Percentiles rank a stretch among this genome's conserved stretches.
phyloP scores from a whole-genome alignment of 2,329 filamentous ascomycete genomes.

The Elsinoe perseae region DNA sequence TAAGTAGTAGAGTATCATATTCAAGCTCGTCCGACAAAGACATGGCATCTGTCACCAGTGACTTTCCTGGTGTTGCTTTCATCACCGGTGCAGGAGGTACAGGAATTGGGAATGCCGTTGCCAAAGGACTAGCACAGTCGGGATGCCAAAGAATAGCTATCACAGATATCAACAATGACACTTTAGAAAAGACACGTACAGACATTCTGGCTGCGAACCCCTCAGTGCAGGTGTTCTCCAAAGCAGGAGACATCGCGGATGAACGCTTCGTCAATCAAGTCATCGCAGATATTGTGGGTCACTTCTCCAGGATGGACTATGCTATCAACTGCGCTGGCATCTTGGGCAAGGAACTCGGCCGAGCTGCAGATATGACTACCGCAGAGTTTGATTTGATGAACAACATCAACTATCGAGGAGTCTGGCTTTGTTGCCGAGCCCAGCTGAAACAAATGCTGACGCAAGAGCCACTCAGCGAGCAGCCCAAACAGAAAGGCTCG shows the following conservation, averaged over 20 bases:
- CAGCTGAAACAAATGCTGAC: conserved; percentile 38
- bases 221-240: conserved; percentile 23
- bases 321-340: conserved; percentile 42
- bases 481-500: conserved; percentile 6
- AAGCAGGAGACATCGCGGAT: conserved; percentile 34
- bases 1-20: no score
- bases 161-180: conserved; percentile 32
- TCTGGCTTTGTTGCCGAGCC: conserved; percentile 40
- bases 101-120: conserved; percentile 40
- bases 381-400: conserved; percentile 40
- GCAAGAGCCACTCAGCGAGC: conserved; percentile 33
- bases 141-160: conserved; percentile 39
- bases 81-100: conserved; percentile 26
- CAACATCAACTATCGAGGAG: conserved; percentile 38
- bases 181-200: conserved; percentile 30
- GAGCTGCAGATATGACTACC: conserved; percentile 31
- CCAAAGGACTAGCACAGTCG: conserved; percentile 39
- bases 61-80: conserved; percentile 28
- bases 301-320: conserved; percentile 41
- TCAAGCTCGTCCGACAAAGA: no score
- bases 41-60: neutral
- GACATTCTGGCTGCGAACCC: conserved; percentile 26
- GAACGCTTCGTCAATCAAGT: conserved; percentile 27
- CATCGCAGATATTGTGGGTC: conserved; percentile 22
- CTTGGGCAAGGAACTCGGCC: conserved; percentile 30